phyloP scores from a whole-genome alignment of 2,329 filamentous ascomycete species.

The Epichloe baconii region DNA sequence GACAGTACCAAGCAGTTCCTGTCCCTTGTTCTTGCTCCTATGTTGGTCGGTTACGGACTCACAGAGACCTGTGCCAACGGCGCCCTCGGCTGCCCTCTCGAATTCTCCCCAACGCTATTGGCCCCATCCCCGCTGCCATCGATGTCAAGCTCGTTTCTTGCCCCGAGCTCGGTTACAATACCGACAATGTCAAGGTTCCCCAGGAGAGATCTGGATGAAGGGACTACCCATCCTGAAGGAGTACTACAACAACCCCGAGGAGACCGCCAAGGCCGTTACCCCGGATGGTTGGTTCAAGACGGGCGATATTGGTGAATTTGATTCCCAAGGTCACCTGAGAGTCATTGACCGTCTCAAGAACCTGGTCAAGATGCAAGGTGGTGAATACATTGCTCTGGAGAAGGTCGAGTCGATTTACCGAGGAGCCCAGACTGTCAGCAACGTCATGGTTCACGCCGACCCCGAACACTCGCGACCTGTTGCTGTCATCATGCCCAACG shows the following conservation, averaged over 20 bases:
- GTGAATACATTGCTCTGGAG: slow-evolving; percentile 94
- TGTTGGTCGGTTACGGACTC: slow-evolving; percentile 88
- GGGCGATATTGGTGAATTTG: slow-evolving; percentile 87
- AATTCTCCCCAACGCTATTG: slow-evolving; percentile 69
- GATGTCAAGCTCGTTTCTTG: slow-evolving; percentile 91
- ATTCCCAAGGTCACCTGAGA: slow-evolving; percentile 62
- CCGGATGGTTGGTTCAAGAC: slow-evolving; percentile 94
- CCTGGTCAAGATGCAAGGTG: slow-evolving; percentile 86
- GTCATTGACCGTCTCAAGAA: slow-evolving; percentile 98
- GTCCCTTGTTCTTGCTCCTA: slow-evolving; percentile 82
- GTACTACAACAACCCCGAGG: slow-evolving; percentile 77
- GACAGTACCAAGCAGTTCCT: slow-evolving; percentile 82
- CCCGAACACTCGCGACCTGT: slow-evolving; percentile 63
- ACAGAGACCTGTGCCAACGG: slow-evolving; percentile 87
- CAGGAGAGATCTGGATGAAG: slow-evolving; percentile 86
- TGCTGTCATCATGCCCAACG: slow-evolving; percentile 62
- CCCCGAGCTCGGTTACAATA: slow-evolving; percentile 73
- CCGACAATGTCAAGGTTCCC: slow-evolving; percentile 54
- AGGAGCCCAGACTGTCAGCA: slow-evolving; percentile 61
- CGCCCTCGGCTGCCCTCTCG: slow-evolving; percentile 67
- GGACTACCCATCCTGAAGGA: slow-evolving; percentile 61
- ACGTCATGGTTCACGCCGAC: slow-evolving; percentile 80
- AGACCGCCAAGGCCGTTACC: slow-evolving; percentile 67
- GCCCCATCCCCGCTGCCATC: slow-evolving; percentile 61
- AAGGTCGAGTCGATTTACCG: slow-evolving; percentile 90